Evolutionary conservation across 768 basidiomycete genomes (phyloP), one percentile per base, ranked within the genome.

Genomic region (Phanerodontia chrysosporium): DNA sequence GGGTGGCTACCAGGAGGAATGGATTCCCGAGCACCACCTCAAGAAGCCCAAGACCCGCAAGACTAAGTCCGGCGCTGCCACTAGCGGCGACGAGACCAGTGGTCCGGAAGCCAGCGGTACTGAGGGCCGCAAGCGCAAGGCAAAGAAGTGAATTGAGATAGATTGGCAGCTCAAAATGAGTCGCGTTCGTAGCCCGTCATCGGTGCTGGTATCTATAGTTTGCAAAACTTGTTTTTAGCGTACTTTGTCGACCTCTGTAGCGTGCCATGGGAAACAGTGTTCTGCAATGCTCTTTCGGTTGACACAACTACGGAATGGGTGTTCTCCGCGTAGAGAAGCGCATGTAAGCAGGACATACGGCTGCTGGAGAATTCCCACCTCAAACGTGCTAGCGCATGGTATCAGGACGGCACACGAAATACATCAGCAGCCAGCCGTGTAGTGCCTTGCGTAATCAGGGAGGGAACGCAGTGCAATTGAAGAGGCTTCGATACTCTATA

Each of bases 21-120:
- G 92, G 92, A 94, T 94, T 64, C 92, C 92, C n/a, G 88, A 89
- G 64, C 89, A 92, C 67, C 92, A 93, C 66, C 75, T 92, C 61
- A 88, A 83, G 76, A 89, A 89, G 71, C 58, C 73, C 30, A 90
- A 83, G 70, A 69, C 72, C 18, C 78, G 80, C 62, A 78, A 79
- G 67, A 73, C 72, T 39, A 79, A 76, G 27, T 60, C 76, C 58
- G 89, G 82, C 22, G 89, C 86, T 48, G 88, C 89, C 57, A 65
- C 81, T 29, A 90, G 88, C 58, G 84, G 81, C 21, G 82, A 75
- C 2, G 89, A 91, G 70, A 74, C 78, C 18, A 89, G 86, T 57
- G 83, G 68, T 5, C 55, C 65, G 3, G 70, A 71, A 59, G 22
- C 62, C 30, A 69, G 68, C 55, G 67, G 83, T 2, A 69, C 81